These are phyloP conservation scores for Suillus fuscotomentosus DNA, from an alignment of 768 basidiomycete species.

Conservation along the genomic window DNA sequence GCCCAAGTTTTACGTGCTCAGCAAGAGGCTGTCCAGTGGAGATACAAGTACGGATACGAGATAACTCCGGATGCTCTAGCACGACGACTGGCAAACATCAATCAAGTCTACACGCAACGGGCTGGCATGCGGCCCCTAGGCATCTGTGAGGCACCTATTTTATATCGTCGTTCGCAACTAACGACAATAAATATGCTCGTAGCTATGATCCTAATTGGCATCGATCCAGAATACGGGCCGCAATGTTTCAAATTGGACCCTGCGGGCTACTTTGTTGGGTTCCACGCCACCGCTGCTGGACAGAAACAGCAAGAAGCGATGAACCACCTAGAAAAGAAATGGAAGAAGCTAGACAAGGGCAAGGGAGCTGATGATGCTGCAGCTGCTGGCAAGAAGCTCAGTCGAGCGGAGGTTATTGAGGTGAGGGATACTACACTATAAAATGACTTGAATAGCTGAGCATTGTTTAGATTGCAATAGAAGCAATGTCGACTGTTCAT, in stretches of 20 bases:
- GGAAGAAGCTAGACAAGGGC: constrained; percentile 90
- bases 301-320: constrained; percentile 98
- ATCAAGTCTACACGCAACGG: constrained; percentile 97
- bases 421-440: constrained; percentile 40
- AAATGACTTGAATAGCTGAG: constrained; percentile 4
- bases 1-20: constrained; percentile 87
- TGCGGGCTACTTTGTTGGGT: constrained; percentile 97
- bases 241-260: constrained; percentile 98
- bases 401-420: constrained; percentile 84
- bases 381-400: constrained; percentile 70
- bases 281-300: constrained; percentile 94
- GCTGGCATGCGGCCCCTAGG: constrained; percentile 97
- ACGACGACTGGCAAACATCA: constrained; percentile 93
- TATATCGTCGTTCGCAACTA: neutral
- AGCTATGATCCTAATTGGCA: constrained; percentile 97
- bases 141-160: constrained; percentile 61
- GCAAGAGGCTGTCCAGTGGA: constrained; percentile 85
- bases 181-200: constrained; percentile 4
- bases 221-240: constrained; percentile 89
- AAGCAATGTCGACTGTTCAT: constrained; percentile 90
- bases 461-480: constrained; percentile 76
- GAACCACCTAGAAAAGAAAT: constrained; percentile 98
- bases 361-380: constrained; percentile 77
- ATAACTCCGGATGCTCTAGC: constrained; percentile 97
- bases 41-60: constrained; percentile 97